Base-by-base conservation (phyloP, 805 yeast species). In the Kregervanrija fluxuum region DNA sequence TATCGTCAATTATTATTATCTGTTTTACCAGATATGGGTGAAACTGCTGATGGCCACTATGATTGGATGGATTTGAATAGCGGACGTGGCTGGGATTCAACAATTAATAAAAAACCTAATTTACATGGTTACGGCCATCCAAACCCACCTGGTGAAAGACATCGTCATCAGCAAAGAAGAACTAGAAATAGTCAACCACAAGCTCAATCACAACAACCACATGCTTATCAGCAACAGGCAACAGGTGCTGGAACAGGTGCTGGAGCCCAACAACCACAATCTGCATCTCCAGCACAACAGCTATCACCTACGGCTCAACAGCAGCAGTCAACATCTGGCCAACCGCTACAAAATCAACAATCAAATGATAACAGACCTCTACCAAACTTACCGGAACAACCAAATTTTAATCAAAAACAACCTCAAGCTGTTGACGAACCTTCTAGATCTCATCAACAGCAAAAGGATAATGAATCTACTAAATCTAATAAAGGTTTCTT, bases 11-110 rank as follows among this genome's bases (percentile, higher is more conserved):
- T 93, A 48, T 73, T 93, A 73, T 75, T 87, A 51, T 80, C 86
- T 48, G 93, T 89, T 0, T 68, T 93, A 49, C 80, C 79, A 41
- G 80, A 83, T 32, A 72, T 82, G 42, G 84, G 81, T 41, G 86
- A 81, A 49, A 64, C 64, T 33, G 84, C 80, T 42, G 97, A 93
- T 66, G 95, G 86, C 38, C 90, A 86, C 58, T 93, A 89, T 66
- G 99, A 93, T 70, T 93, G 99, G 99, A 87, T 89, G 96, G 85
- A 84, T 57, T 73, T 93, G 54, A 93, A 93, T 62, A 87, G 85
- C 45, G 98, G 98, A 48, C 81, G 82, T 63, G 98, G 98, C 43
- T 91, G 96, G 96, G 98, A 93, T 67, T 77, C 86, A 30, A 71
- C 85, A 14, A 79, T 84, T 50, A 89, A 89, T 66, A 89, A 88